Base-by-base conservation (phyloP, 306 rosid species). In the Prunus fruticosa region DNA sequence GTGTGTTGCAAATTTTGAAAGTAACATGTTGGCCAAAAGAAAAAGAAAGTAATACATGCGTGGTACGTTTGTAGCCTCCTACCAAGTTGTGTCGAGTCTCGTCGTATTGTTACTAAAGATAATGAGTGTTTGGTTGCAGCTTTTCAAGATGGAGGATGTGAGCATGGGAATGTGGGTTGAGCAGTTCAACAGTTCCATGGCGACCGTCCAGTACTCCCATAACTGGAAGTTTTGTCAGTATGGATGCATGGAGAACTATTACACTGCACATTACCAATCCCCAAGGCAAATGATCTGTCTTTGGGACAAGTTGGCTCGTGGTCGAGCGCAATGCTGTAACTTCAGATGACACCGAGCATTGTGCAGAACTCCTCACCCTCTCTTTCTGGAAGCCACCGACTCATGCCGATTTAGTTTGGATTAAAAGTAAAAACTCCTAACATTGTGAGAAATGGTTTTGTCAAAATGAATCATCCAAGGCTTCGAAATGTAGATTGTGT, bases 121-220 rank as follows among this genome's bases (percentile, higher is more conserved):
- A 27, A 12, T 75, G 70, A 78, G 65, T 81, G 72, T 78, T 4
- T 75, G 43, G 58, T 80, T 69, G 71, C 89, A 95, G 97, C 91
- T 92, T n/a, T 95, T 95, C 79, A 95, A 95, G 86, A 95, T 95
- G 98, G 98, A 95, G 78, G 98, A 95, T 84, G 98, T 95, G 82
- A 95, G 98, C 95, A 87, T 95, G 98, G 98, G 98, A 78, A 90
- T 92, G 98, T 95, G 98, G 98, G 97, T 95, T 1, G 91, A 89
- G 83, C 90, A 88, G 61, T 94, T 90, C 81, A 94, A 93, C 87
- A 64, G 80, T 11, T 85, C 92, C 72, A 72, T 14, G 34, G 76
- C 52, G 9, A 69, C 64, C 1, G 97, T 95, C 27, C 97, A 87
- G 76, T 95, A 95, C 84, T 90, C 99, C 1, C 99, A 95, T 80